Evolutionary conservation across 208 protist species (phyloP), one percentile per base, ranked within the genome.

Genomic region (Porcisia hertigi): DNA sequence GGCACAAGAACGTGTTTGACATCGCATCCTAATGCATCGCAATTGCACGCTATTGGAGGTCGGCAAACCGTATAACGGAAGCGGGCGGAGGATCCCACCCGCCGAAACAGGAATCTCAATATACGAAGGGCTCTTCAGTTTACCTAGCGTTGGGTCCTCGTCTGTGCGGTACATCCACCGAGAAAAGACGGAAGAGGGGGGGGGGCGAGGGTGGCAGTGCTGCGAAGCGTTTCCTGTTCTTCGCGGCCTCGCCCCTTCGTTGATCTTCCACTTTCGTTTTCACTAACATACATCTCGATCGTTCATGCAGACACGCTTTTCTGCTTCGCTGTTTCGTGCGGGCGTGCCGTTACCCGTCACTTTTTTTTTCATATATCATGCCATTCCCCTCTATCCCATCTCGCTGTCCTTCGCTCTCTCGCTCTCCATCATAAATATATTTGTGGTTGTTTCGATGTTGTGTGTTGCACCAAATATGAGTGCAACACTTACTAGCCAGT

Each of bases 1-100:
- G 84, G 1, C 49, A 70, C 25, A 92, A 92, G 73, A 95, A 95
- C 69, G 84, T 85, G 6, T 91, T 88, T 77, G 87, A 91, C 34
- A 18, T 85, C 6, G 41, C 7, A 45, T 3, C 30, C 25, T 72
- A 41, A 59, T 55, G 1, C 25, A 3, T 20, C 7, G 2, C n/a
- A 2, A 9, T 47, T 20, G 49, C 12, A 23, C 45, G 2, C 20
- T 20, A 36, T 41, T n/a, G 20, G 39, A n/a, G 25, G 62, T 49
- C 7, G 7, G 62, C 6, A 18, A n/a, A 34, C 5, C 3, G 45
- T 39, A 3, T n/a, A 55, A 11, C 1, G 25, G 5, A 41, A n/a
- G 41, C 36, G 45, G 39, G 65, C 12, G 5, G 25, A 7, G 14
- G 0, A 7, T 60, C 30, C 30, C 30, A 30, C 41, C 18, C 41